Base-by-base conservation (phyloP, 352 stramenopile species). In the Pythium chondricola region DNA sequence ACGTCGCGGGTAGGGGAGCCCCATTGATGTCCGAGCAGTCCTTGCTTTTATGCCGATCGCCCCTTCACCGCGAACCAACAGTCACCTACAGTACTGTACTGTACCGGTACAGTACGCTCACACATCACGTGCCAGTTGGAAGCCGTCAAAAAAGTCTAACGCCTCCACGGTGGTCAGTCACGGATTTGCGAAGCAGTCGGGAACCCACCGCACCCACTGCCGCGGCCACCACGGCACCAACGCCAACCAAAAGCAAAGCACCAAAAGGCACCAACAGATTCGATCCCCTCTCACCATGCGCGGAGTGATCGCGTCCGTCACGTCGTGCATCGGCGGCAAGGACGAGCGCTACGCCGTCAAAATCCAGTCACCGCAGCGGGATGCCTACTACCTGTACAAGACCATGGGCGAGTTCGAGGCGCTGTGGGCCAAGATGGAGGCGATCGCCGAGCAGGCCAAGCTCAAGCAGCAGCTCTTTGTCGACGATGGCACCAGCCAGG, bases 341-440 rank as follows among this genome's bases (percentile, higher is more conserved):
- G 68, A 88, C 38, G 80, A 88, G 33, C 83, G 71, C 43, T 91
- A 87, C 51, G 80, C 80, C 7, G 70, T 91, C 31, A 72, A 83
- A 58, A 66, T 89, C 37, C 47, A 63, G 33, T 61, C 69, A 3
- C 37, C 55, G 16, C 52, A 71, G 22, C 67, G 66, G 14, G 63
- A 49, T 14, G 53, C 63, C 17, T 88, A 89, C 65, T 91, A 87
- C 58, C 77, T 87, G 29, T 91, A 91, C 71, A 88, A 88, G 71
- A 84, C 63, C 18, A 65, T 88, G 63, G 51, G 42, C 59, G 77
- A 91, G 40, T 91, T 91, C 36, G 69, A 88, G 40, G 69, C 67
- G 38, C 65, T 91, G 0, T 91, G 76, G 76, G 51, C 48, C 51
- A 65, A 75, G 8, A 57, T 91, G 35, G 67, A 86, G 55, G 51